These are phyloP conservation scores for Ceratobasidium sp. DNA, from an alignment of 1,284 basidiomycete genomes.

Conservation along the genomic window DNA sequence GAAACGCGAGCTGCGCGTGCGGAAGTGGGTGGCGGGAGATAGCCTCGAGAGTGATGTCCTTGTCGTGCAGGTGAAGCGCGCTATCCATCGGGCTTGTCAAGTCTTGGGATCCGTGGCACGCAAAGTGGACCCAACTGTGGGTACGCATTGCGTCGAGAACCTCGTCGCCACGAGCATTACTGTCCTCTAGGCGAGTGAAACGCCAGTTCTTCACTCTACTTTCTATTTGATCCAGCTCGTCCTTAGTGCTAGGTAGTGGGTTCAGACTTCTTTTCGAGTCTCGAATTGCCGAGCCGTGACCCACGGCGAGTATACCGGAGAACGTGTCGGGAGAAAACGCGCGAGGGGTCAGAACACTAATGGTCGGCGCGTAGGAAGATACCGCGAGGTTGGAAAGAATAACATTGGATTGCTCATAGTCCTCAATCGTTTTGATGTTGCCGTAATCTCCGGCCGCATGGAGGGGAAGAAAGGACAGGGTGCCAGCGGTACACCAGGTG, in stretches of 20 bases:
- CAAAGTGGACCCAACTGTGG: slow-evolving; percentile 18
- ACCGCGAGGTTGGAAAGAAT: not conserved
- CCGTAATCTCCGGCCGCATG: slow-evolving; percentile 15
- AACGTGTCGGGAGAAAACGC: not conserved
- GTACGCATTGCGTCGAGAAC: slow-evolving; percentile 1
- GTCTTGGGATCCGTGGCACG: slow-evolving; percentile 17
- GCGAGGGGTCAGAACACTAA: not conserved
- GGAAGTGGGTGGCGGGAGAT: not conserved
- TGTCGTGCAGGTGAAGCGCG: not conserved
- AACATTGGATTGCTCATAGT: no score
- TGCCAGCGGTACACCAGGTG: slow-evolving; percentile 6
- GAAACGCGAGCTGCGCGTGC: not conserved
- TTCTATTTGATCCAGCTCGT: not conserved
- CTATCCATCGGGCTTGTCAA: not conserved
- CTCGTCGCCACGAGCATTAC: not conserved
- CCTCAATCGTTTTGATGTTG: no score
- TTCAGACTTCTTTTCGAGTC: not conserved
- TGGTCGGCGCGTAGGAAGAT: slow-evolving; percentile 4
- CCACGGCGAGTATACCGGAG: not conserved
- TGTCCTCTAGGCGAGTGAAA: not conserved
- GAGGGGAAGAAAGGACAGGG: not conserved
- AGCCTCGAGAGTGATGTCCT: not conserved
- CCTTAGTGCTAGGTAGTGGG: slow-evolving; percentile 4
- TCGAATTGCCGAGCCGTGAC: not conserved
- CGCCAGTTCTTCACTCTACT: not conserved